Evolutionary conservation across 495 filamentous ascomycete genomes (phyloP).

Genomic region (Podospora fimiseda): DNA sequence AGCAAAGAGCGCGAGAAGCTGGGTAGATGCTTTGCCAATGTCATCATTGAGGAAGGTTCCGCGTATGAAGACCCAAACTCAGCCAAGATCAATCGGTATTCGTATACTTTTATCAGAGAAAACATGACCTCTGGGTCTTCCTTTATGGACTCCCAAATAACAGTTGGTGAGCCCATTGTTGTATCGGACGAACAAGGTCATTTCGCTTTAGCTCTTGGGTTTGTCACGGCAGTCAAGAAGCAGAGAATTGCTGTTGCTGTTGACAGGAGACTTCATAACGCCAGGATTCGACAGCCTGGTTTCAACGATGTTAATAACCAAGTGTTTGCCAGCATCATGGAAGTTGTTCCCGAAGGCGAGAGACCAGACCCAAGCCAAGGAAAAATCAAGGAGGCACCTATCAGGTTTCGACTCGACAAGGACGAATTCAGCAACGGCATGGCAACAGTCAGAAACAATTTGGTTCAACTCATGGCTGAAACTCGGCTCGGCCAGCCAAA

Average conservation of each 20-base stretch:
- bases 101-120: slow-evolving; percentile 73
- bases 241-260: slow-evolving; percentile 76
- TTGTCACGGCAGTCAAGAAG: slow-evolving; percentile 67
- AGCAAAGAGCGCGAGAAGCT: slow-evolving; percentile 82
- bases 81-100: slow-evolving; percentile 82
- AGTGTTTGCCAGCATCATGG: slow-evolving; percentile 86
- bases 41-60: slow-evolving; percentile 73
- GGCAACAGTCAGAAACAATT: slow-evolving; percentile 88
- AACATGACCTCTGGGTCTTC: slow-evolving; percentile 55
- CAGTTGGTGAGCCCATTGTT: slow-evolving; percentile 83
- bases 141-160: slow-evolving; percentile 87
- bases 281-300: slow-evolving; percentile 62
- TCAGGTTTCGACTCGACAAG: slow-evolving; percentile 84
- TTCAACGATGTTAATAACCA: slow-evolving; percentile 76
- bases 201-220: slow-evolving; percentile 89
- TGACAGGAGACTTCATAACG: slow-evolving; percentile 80
- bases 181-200: slow-evolving; percentile 95
- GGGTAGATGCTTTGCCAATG: slow-evolving; percentile 59
- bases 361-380: slow-evolving; percentile 43
- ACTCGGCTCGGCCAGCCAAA: slow-evolving; percentile 62
- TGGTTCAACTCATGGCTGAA: slow-evolving; percentile 84
- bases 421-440: slow-evolving; percentile 98
- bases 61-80: slow-evolving; percentile 57
- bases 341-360: slow-evolving; percentile 54
- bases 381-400: slow-evolving; percentile 44